Conservation (phyloP, 345 rosid species). For the Nephelium lappaceum region DNA sequence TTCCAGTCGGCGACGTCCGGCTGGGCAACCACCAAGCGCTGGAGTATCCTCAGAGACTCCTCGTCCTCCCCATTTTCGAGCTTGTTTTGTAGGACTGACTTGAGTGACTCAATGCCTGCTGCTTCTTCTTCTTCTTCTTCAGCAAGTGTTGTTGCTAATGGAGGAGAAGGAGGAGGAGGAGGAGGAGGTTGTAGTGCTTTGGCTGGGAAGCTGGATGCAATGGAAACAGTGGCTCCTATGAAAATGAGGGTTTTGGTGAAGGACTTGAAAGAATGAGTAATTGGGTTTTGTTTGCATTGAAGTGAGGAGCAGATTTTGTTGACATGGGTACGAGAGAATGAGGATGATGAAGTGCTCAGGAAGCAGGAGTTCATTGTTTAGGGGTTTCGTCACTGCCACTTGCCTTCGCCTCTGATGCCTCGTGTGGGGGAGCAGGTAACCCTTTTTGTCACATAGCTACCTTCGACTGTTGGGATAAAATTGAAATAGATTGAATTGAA, state of each 20-base stretch:
- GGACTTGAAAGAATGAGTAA: slow-evolving; percentile 40
- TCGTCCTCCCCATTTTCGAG: slow-evolving; percentile 75
- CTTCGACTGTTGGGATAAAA: too few relatives aligned
- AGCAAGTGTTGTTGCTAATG: neutral
- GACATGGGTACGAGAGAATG: neutral
- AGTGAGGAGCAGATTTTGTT: neutral
- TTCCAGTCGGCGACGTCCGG: slow-evolving; percentile 74
- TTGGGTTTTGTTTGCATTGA: slow-evolving; percentile 12
- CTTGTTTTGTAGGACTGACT: slow-evolving; percentile 62
- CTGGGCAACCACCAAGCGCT: slow-evolving; percentile 52
- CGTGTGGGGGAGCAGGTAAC: too few relatives aligned
- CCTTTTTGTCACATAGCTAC: too few relatives aligned
- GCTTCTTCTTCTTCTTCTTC: slow-evolving; percentile 44
- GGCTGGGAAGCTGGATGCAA: slow-evolving; percentile 48
- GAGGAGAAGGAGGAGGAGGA: neutral
- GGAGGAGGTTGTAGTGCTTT: slow-evolving; percentile 55
- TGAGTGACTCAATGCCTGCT: slow-evolving; percentile 51
- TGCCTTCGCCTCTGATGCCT: too few relatives aligned
- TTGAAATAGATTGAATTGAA: too few relatives aligned
- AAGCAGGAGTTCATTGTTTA: neutral
- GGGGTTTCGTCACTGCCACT: neutral
- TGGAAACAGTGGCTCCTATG: slow-evolving; percentile 51
- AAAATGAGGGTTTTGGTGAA: slow-evolving; percentile 57
- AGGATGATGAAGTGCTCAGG: neutral
- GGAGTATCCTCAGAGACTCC: slow-evolving; percentile 56